Conservation (phyloP, 108 stramenopile genomes). For the Nitzschia sp. region DNA sequence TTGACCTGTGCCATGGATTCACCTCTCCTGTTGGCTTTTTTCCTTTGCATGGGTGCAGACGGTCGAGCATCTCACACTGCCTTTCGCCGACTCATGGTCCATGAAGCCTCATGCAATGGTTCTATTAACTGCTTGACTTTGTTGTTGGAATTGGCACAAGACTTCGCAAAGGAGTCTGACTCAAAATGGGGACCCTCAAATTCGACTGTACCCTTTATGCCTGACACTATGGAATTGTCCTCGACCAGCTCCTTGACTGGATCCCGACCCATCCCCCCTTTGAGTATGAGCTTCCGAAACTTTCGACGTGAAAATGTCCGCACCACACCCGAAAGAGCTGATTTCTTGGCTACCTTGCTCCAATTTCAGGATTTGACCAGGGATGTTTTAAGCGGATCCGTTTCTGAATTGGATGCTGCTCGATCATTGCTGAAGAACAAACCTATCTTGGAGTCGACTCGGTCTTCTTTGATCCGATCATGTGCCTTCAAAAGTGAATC, state of each 20-base stretch:
- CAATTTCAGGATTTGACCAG: slow-evolving; percentile 17
- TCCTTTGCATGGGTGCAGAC: slow-evolving; percentile 73
- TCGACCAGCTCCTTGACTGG: not conserved
- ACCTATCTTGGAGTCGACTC: slow-evolving; percentile 38
- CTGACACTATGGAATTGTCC: slow-evolving; percentile 18
- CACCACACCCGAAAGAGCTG: not conserved
- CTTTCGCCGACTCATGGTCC: slow-evolving; percentile 77
- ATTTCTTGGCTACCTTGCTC: slow-evolving; percentile 30
- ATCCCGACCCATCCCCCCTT: slow-evolving; percentile 16
- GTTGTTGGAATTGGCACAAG: slow-evolving; percentile 61
- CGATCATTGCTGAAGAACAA: slow-evolving; percentile 41
- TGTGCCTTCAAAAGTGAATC: slow-evolving; percentile 37
- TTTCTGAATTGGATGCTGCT: slow-evolving; percentile 57
- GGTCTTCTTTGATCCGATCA: slow-evolving; percentile 46
- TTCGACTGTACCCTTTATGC: slow-evolving; percentile 26
- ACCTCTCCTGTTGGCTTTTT: slow-evolving; percentile 70
- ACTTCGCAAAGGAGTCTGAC: slow-evolving; percentile 20
- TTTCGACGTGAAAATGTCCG: slow-evolving; percentile 17
- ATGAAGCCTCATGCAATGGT: slow-evolving; percentile 84
- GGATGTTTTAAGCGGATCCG: slow-evolving; percentile 39
- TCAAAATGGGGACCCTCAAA: not conserved
- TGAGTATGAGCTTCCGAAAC: slow-evolving; percentile 19
- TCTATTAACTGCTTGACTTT: slow-evolving; percentile 68
- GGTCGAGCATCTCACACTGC: slow-evolving; percentile 72
- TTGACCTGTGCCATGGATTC: slow-evolving; percentile 79